These are phyloP conservation scores for Scedosporium apiospermum DNA, from an alignment of 2,329 filamentous ascomycete species.

Conservation along the genomic window DNA sequence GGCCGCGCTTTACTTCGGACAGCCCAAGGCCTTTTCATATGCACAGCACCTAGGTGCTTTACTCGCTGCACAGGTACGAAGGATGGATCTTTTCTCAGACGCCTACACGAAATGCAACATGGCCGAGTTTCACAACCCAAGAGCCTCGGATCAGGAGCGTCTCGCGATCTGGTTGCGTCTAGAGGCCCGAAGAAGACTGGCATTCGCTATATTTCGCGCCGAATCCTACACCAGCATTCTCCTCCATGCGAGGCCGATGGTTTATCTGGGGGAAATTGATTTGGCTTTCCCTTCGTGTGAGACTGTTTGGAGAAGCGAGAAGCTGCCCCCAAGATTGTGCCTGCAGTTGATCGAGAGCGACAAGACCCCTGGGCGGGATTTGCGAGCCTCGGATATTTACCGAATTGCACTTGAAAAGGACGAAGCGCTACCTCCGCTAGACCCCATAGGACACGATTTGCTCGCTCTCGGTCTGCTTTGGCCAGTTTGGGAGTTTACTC, in stretches of 20 bases:
- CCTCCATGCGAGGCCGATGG: neutral
- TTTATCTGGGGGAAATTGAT: neutral
- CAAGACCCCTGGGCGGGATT: neutral
- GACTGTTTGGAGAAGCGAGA: neutral
- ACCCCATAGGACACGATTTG: neutral
- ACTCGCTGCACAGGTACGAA: neutral
- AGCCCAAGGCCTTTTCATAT: slow-evolving; percentile 1
- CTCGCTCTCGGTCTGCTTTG: neutral
- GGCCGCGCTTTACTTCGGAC: slow-evolving; percentile 2
- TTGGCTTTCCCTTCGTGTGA: slow-evolving; percentile 1
- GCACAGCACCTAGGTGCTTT: slow-evolving; percentile 1
- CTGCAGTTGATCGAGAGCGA: slow-evolving; percentile 1
- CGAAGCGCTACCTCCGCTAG: neutral
- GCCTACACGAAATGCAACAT: neutral
- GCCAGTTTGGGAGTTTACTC: slow-evolving; percentile 1
- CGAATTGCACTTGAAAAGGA: neutral
- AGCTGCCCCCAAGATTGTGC: neutral
- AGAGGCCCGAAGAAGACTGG: neutral
- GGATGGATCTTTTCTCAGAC: slow-evolving; percentile 3
- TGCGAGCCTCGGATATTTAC: neutral
- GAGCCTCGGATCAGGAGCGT: neutral
- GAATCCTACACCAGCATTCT: slow-evolving; percentile 1
- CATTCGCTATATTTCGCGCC: neutral
- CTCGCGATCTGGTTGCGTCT: neutral
- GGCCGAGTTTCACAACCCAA: neutral